Evolutionary conservation across 768 basidiomycete species (phyloP), one percentile per base, ranked within the genome.

Genomic region (Psilocybe tampanensis): DNA sequence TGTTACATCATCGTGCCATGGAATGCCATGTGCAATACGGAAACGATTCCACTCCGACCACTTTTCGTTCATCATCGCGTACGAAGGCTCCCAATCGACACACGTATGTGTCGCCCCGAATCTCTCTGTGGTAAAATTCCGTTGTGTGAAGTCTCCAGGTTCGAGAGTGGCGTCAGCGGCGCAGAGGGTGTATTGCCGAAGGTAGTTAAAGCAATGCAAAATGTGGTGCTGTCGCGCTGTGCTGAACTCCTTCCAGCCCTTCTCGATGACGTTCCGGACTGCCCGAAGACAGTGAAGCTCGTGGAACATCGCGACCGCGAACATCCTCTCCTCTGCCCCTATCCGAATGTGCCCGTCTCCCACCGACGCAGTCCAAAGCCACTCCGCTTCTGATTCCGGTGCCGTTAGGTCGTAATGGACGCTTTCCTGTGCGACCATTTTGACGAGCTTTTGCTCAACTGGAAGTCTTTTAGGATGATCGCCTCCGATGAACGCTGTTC

Each of bases 121-220:
- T 52, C 76, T 66, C 24, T 75, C 66, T 32, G 52, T 59, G 15
- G 70, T 69, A 52, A 76, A 75, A 59, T 77, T 70, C 11, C 72
- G 61, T 36, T 60, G 60, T 21, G 60, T 65, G 49, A 77, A 77
- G 53, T 76, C 77, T 12, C 70, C 79, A 0, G 74, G 74, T 45
- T 83, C 82, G 32, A 84, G 67, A 1, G 80, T 81, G 23, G 76
- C 66, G 61, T 83, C 81, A 11, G 80, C 75, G 8, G 69, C 64
- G 60, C 82, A 84, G 22, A 83, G 68, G 0, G 72, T 66, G 66
- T 71, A 73, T 61, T 80, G 72, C 15, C 81, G 70, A 45, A 84
- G 64, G 63, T 81, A 82, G 49, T 80, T 80, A 52, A 79, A 66
- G 62, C 81, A 83, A 60, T 82, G 82, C 42, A 71, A 60, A 8